These are phyloP conservation scores for Lipomyces yamadae DNA, from an alignment of 805 yeast genomes.

Conservation along the genomic window DNA sequence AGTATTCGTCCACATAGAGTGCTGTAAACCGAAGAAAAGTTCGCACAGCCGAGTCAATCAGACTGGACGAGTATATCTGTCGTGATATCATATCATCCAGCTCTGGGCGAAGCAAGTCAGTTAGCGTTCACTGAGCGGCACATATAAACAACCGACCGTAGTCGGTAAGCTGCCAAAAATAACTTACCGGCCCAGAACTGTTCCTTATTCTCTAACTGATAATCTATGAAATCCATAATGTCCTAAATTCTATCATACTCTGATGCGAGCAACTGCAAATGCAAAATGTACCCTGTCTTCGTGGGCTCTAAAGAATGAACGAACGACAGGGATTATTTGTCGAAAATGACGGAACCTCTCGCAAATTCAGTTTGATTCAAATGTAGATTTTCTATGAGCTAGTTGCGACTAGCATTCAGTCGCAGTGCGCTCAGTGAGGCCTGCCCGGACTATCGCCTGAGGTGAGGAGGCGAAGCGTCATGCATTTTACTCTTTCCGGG, in stretches of 20 bases:
- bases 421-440: background rate
- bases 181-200: constrained; percentile 44
- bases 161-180: background rate
- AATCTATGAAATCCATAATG: constrained; percentile 42
- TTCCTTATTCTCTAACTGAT: constrained; percentile 41
- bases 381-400: background rate
- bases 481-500: background rate
- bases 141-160: background rate
- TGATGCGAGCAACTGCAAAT: background rate
- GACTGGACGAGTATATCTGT: constrained; percentile 49
- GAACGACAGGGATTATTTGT: background rate
- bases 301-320: background rate
- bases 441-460: background rate
- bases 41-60: constrained; percentile 39
- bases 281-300: background rate
- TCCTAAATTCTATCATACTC: background rate
- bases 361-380: background rate
- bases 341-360: background rate
- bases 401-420: background rate
- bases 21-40: constrained; percentile 42
- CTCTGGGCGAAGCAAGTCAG: constrained; percentile 46
- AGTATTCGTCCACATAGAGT: constrained; percentile 41
- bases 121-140: background rate
- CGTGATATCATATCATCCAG: constrained; percentile 58
- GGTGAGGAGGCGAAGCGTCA: background rate